phyloP scores from a whole-genome alignment of 345 rosid genomes.

The Cardamine occulta region DNA sequence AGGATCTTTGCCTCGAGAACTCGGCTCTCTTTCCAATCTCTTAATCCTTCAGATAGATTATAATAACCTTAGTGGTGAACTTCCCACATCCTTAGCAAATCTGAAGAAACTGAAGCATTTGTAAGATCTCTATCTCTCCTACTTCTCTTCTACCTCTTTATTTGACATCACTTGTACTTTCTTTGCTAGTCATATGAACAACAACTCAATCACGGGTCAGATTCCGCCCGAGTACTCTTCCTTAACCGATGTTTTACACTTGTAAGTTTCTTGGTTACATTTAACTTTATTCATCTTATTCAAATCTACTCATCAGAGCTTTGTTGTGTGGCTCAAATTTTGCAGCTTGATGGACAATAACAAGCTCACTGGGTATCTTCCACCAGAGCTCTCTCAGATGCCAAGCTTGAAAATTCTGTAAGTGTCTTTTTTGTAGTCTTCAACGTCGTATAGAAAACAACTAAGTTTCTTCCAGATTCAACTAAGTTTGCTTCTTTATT shows the following conservation, averaged over 20 bases:
- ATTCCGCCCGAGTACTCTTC: conserved; percentile 50
- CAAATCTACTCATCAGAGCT: neutral
- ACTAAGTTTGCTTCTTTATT: conserved; percentile 18
- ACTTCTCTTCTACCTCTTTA: neutral
- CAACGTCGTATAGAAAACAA: neutral
- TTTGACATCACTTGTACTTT: conserved; percentile 4
- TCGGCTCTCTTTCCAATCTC: conserved; percentile 52
- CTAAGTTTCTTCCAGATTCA: too few species aligned
- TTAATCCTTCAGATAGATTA: conserved; percentile 47
- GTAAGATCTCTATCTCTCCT: conserved; percentile 46
- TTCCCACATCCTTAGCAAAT: conserved; percentile 50
- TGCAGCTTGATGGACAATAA: conserved; percentile 58
- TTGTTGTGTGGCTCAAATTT: neutral
- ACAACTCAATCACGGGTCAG: conserved; percentile 58
- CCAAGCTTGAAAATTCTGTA: conserved; percentile 49
- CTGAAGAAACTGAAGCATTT: conserved; percentile 44
- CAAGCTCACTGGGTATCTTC: conserved; percentile 54
- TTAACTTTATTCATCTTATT: neutral
- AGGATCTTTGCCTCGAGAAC: conserved; percentile 53
- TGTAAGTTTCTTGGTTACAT: conserved; percentile 43
- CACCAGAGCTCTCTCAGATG: conserved; percentile 50
- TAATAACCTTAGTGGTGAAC: conserved; percentile 47
- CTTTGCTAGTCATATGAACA: conserved; percentile 53
- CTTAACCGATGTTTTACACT: conserved; percentile 48
- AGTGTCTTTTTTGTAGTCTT: conserved; percentile 6